phyloP scores from a whole-genome alignment of 805 yeast genomes.

The Starmerella etchellsii region DNA sequence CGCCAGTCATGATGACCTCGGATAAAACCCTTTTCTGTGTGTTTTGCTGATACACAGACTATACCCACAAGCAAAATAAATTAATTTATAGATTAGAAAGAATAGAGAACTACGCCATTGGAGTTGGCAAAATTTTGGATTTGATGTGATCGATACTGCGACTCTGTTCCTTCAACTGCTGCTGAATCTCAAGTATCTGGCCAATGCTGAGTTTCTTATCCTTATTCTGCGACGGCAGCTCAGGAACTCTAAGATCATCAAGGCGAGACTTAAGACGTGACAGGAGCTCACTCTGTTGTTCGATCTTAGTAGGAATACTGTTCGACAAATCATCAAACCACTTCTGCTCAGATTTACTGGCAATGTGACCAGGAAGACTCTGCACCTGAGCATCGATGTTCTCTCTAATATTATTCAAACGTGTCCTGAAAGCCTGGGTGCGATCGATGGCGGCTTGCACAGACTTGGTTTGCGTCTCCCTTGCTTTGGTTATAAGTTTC shows the following conservation, averaged over 20 bases:
- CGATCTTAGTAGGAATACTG: neutral
- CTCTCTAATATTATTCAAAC: neutral
- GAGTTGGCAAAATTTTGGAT: neutral
- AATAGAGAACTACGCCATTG: neutral
- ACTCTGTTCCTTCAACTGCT: neutral
- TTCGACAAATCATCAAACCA: neutral
- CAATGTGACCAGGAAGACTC: too few relatives aligned
- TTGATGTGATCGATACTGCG: neutral
- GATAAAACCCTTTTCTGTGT: too few relatives aligned
- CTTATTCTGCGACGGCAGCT: neutral
- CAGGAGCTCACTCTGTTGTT: neutral
- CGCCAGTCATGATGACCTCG: too few relatives aligned
- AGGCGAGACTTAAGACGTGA: neutral
- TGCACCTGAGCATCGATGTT: neutral
- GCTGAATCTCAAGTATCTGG: neutral
- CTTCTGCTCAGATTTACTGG: neutral
- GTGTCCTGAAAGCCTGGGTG: neutral
- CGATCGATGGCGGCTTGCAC: neutral
- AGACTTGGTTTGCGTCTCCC: neutral
- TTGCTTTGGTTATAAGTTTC: neutral
- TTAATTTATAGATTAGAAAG: neutral
- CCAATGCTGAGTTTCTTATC: neutral
- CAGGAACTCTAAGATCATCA: neutral
- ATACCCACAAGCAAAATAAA: too few relatives aligned
- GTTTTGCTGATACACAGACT: too few relatives aligned